Evolutionary conservation across 148 eudicot species (phyloP), one percentile per base, ranked within the genome.

Genomic region (Rheum nobile): DNA sequence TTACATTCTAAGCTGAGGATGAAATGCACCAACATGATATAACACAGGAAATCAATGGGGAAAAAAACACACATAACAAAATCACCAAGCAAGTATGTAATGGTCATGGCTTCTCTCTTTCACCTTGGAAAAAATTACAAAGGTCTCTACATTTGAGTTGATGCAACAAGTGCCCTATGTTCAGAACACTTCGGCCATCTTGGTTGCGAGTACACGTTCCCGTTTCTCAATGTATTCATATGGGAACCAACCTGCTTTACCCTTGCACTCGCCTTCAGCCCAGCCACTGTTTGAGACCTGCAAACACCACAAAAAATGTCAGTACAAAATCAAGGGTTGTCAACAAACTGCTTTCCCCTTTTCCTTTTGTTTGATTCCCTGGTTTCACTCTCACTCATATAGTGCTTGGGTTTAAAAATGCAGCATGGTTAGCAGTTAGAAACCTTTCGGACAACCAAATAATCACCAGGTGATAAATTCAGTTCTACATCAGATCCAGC

Each of bases 221-320:
- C 97, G 88, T 91, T 90, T 89, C 83, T 94, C 98, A 74, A 94
- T 79, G 83, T 87, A 94, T 48, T 84, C 91, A 41, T 79, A 84
- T 0, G 98, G 98, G 72, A 94, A 94, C 98, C 98, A 94, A 78
- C 98, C 97, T 11, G 97, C 98, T 85, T 86, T 89, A 22, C 97
- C 98, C 82, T 91, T 94, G 89, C 97, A 89, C 84, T 94, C 98
- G 48, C 98, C 98, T 87, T 94, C 98, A 14, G 98, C 98, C 98
- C 98, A 94, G 9, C 98, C 96, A 71, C 85, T 89, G 80, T 86
- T 85, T 52, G 96, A 84, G 29, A 94, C 89, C 98, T 93, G 80
- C 41, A 79, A 73, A 70, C 14, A 47, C 32, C 67, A 55, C 61
- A 46, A 50, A 57, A n/a, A 63, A 21, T 28, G 68, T 63, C 6